A percentile compares a stretch with the other conserved stretches of the same genome.
These are phyloP conservation scores for Ganoderma lingzhi DNA, from an alignment of 1,284 basidiomycete genomes.

Conservation along the genomic window DNA sequence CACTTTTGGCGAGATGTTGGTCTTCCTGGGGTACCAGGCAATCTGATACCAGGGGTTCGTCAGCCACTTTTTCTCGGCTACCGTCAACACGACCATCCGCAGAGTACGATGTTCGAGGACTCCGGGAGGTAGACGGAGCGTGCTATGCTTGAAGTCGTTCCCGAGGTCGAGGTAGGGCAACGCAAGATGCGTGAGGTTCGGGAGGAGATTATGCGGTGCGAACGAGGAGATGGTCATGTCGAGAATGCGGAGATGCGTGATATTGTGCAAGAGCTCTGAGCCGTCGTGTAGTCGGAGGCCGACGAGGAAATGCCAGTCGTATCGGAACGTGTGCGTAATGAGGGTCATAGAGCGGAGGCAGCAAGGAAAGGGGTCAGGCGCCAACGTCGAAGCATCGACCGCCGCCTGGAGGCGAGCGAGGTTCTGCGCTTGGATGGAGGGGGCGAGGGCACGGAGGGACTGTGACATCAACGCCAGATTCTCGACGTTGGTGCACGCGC, in stretches of 20 bases:
- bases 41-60: conserved; percentile 36
- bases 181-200: conserved; percentile 40
- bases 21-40: conserved; percentile 23
- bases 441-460: conserved; percentile 34
- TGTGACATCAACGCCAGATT: conserved; percentile 36
- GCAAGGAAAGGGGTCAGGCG: conserved; percentile 19
- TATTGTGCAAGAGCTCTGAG: conserved; percentile 32
- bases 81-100: conserved; percentile 38
- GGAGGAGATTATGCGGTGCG: conserved; percentile 37
- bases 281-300: conserved; percentile 27
- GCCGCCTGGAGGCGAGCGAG: conserved; percentile 8
- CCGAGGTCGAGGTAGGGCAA: conserved; percentile 39
- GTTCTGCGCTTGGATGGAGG: conserved; percentile 23
- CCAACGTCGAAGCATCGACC: background rate
- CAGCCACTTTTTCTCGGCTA: conserved; percentile 36
- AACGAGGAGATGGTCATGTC: conserved; percentile 36
- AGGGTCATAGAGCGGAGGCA: conserved; percentile 35
- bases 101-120: conserved; percentile 30
- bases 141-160: conserved; percentile 27
- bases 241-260: conserved; percentile 39
- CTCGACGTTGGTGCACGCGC: conserved; percentile 35
- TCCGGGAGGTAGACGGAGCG: conserved; percentile 34
- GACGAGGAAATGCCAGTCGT: conserved; percentile 38
- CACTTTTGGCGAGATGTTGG: conserved; percentile 29
- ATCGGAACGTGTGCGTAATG: conserved; percentile 37